Conservation (phyloP, 1,284 basidiomycete genomes). For the Schizophyllum commune region DNA sequence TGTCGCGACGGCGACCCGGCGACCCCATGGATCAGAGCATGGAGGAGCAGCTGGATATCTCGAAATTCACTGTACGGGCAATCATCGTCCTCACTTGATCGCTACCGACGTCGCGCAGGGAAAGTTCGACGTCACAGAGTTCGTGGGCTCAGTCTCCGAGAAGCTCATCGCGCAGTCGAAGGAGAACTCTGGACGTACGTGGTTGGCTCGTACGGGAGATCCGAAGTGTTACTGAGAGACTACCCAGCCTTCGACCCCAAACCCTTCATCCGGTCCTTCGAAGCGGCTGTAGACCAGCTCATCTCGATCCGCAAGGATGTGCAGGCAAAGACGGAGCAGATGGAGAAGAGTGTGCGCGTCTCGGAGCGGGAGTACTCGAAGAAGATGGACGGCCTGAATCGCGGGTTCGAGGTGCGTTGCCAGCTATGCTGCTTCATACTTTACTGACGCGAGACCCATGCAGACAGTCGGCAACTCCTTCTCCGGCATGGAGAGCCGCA, state of each 20-base stretch:
- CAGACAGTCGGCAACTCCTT: constrained; percentile 82
- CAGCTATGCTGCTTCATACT: not conserved
- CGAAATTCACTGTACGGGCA: constrained; percentile 53
- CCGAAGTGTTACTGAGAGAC: not conserved
- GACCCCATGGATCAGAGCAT: constrained; percentile 43
- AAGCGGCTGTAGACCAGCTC: constrained; percentile 82
- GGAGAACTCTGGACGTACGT: constrained; percentile 75
- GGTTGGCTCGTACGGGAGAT: not conserved
- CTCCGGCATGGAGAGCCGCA: constrained; percentile 76
- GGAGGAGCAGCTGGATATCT: constrained; percentile 56
- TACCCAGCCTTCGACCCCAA: constrained; percentile 79
- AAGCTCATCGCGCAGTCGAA: constrained; percentile 81
- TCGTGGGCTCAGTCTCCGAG: constrained; percentile 80
- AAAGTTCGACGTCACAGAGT: constrained; percentile 89
- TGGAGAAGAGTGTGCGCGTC: constrained; percentile 86
- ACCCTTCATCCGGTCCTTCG: constrained; percentile 90
- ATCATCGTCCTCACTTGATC: constrained; percentile 4
- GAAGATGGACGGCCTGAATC: constrained; percentile 87
- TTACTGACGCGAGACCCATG: constrained; percentile 2
- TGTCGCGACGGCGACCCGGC: constrained; percentile 20
- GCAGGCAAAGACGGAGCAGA: constrained; percentile 79
- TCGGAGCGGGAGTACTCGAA: constrained; percentile 93
- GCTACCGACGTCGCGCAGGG: constrained; percentile 41
- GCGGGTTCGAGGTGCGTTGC: constrained; percentile 77
- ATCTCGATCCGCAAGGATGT: constrained; percentile 84